Conservation (phyloP, 1,284 basidiomycete genomes). For the Pseudozyma hubeiensis region DNA sequence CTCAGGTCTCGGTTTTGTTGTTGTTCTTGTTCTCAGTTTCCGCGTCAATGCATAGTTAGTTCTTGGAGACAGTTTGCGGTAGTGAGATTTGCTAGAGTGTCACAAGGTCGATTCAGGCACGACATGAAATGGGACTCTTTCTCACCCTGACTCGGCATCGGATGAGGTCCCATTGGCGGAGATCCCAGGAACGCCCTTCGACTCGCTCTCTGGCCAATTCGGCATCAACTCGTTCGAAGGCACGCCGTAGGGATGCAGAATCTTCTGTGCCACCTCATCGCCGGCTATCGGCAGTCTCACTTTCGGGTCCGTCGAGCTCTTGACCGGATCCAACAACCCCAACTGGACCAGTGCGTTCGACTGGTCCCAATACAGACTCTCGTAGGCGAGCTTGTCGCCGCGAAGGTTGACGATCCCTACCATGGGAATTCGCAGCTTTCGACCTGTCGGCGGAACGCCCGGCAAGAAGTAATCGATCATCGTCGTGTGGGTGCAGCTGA, state of each 20-base stretch:
- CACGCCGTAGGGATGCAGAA: slow-evolving; percentile 35
- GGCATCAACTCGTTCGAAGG: slow-evolving; percentile 36
- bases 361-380: slow-evolving; percentile 44
- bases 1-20: neutral
- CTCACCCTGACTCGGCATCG: too few species aligned
- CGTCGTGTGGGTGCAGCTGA: slow-evolving; percentile 36
- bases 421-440: slow-evolving; percentile 31
- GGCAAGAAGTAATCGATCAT: slow-evolving; percentile 39
- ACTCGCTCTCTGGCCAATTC: slow-evolving; percentile 34
- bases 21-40: neutral
- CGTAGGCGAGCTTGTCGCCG: slow-evolving; percentile 41
- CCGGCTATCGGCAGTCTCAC: slow-evolving; percentile 28
- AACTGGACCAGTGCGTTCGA: slow-evolving; percentile 32
- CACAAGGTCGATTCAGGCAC: too few species aligned
- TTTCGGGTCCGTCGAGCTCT: slow-evolving; percentile 10
- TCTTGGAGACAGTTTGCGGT: neutral
- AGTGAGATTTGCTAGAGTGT: too few species aligned
- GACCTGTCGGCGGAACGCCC: slow-evolving; percentile 29
- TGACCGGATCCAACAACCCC: slow-evolving; percentile 17
- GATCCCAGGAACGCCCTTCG: slow-evolving; percentile 11
- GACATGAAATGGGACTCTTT: too few species aligned
- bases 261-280: slow-evolving; percentile 36
- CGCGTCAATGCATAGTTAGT: neutral
- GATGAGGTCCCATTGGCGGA: neutral
- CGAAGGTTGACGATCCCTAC: slow-evolving; percentile 43